Evolutionary conservation across 1,139 yeast genomes (phyloP).

Genomic region (Debaryomyces sp.): DNA sequence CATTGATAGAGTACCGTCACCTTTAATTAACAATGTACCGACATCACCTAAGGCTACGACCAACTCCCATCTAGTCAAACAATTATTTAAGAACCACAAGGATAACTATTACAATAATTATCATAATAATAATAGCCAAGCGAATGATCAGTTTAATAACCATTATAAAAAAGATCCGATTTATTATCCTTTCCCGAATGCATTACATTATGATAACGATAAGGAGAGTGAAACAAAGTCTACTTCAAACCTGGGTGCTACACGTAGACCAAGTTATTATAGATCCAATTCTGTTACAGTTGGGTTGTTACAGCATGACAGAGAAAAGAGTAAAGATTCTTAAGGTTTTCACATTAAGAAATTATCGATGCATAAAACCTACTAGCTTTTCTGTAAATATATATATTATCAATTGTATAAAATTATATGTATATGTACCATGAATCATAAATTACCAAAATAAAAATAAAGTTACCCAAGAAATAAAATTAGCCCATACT

Average conservation of each 20-base stretch:
- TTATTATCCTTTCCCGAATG: constrained; percentile 40
- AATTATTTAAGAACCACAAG: constrained; percentile 7
- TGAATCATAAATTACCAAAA: background rate
- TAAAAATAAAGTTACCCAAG: background rate
- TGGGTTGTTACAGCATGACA: constrained; percentile 39
- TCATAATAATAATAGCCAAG: constrained; percentile 8
- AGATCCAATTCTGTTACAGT: constrained; percentile 48
- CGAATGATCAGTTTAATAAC: constrained; percentile 37
- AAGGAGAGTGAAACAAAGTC: constrained; percentile 29
- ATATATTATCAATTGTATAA: constrained; percentile 4
- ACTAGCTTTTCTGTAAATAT: constrained; percentile 1
- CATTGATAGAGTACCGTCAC: constrained; percentile 22
- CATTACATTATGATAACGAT: constrained; percentile 43
- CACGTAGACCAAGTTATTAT: constrained; percentile 30
- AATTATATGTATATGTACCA: constrained; percentile 3
- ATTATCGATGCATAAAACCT: background rate
- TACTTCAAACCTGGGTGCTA: constrained; percentile 21
- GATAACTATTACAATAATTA: constrained; percentile 7
- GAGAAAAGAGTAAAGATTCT: constrained; percentile 13
- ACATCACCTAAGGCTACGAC: constrained; percentile 23
- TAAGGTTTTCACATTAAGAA: background rate
- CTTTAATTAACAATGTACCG: constrained; percentile 28
- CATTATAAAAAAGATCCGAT: constrained; percentile 50
- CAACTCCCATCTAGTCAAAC: constrained; percentile 23
- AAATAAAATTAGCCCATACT: constrained; percentile 1